phyloP scores from a whole-genome alignment of 805 yeast genomes.

The Cyberlindnera samutprakarnensis region DNA sequence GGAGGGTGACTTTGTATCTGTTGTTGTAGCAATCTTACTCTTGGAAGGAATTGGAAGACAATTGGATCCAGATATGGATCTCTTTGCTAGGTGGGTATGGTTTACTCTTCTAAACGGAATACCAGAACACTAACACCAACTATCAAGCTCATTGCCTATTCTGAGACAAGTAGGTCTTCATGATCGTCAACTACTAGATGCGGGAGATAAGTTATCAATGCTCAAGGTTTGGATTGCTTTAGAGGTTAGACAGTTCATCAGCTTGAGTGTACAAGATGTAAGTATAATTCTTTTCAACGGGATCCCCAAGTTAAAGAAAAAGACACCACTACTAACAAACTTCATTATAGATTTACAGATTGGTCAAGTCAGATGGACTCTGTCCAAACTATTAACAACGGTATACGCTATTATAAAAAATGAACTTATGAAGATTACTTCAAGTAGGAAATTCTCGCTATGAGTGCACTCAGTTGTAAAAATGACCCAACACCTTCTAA shows the following conservation, averaged over 20 bases:
- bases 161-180: constrained; percentile 66
- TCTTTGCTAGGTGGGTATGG: constrained; percentile 91
- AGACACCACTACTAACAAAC: constrained; percentile 16
- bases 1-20: constrained; percentile 96
- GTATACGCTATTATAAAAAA: no score
- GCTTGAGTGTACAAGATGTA: constrained; percentile 75
- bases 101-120: constrained; percentile 28
- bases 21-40: constrained; percentile 85
- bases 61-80: constrained; percentile 85
- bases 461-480: constrained; percentile 77
- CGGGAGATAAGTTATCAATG: constrained; percentile 69
- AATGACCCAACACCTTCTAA: constrained; percentile 89
- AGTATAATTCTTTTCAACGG: constrained; percentile 23
- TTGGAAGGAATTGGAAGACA: constrained; percentile 95
- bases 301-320: neutral
- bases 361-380: constrained; percentile 57
- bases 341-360: constrained; percentile 31
- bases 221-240: constrained; percentile 84
- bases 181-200: constrained; percentile 53
- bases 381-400: constrained; percentile 57
- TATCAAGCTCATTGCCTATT: constrained; percentile 26
- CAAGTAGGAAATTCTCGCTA: constrained; percentile 43
- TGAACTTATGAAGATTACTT: neutral
- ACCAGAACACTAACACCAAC: constrained; percentile 19
- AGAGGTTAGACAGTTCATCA: constrained; percentile 81